A percentile compares a stretch with the other conserved stretches of the same genome.
phyloP scores from a whole-genome alignment of 1,284 basidiomycete species.

The Irpex rosettiformis region DNA sequence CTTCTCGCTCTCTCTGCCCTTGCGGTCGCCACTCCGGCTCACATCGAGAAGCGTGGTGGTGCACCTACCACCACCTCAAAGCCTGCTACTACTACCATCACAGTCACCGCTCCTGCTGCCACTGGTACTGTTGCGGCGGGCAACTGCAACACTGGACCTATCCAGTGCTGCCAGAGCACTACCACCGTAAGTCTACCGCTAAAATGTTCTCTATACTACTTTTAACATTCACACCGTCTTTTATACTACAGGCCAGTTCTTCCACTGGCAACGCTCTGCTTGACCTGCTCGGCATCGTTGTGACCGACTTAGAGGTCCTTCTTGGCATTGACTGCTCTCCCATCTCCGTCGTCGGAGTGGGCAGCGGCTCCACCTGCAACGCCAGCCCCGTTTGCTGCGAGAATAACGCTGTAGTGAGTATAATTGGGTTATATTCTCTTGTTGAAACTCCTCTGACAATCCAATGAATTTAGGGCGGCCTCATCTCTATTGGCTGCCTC shows the following conservation, averaged over 20 bases:
- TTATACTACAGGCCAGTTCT: conserved; percentile 3
- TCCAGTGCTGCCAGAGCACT: conserved; percentile 12
- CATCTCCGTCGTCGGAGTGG: conserved; percentile 14
- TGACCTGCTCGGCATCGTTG: conserved; percentile 3
- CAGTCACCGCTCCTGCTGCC: conserved; percentile 9
- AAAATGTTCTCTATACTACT: background rate
- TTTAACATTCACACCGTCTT: background rate
- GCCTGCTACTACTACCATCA: conserved; percentile 1
- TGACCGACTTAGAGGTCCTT: background rate
- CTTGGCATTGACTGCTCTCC: conserved; percentile 10
- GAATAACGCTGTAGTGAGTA: conserved; percentile 21
- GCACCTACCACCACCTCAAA: background rate
- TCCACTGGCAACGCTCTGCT: background rate
- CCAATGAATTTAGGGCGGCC: conserved; percentile 16
- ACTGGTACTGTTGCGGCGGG: background rate
- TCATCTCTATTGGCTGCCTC: conserved; percentile 21
- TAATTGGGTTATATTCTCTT: background rate
- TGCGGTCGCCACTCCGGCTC: conserved; percentile 16
- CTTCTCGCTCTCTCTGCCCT: conserved; percentile 19
- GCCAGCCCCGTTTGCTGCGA: conserved; percentile 21
- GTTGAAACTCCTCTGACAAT: background rate
- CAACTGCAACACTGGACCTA: conserved; percentile 9
- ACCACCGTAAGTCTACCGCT: background rate
- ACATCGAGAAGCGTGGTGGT: conserved; percentile 6
- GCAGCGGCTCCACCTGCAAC: conserved; percentile 1